Percentiles rank a stretch among this genome's conserved stretches.
Conservation (phyloP, 2,329 filamentous ascomycete genomes). For the Clarireedia paspali region DNA sequence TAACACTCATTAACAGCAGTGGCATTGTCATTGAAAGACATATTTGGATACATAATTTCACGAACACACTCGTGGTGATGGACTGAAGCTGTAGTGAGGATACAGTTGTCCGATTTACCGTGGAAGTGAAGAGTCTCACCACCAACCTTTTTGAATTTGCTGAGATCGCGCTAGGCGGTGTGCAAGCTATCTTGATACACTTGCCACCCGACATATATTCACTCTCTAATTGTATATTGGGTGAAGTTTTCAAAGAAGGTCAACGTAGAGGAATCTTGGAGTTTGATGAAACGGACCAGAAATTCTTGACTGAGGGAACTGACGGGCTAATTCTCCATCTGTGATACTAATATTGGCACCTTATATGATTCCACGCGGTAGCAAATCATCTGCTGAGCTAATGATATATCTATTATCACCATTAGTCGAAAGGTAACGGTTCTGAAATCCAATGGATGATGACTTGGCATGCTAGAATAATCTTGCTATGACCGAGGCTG, state of each 20-base stretch:
- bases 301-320: slow-evolving; percentile 30
- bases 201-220: slow-evolving; percentile 43
- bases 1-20: slow-evolving; percentile 44
- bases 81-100: slow-evolving; percentile 46
- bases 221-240: slow-evolving; percentile 47
- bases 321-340: slow-evolving; percentile 39
- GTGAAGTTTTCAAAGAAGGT: slow-evolving; percentile 40
- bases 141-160: slow-evolving; percentile 39
- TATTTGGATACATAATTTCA: slow-evolving; percentile 38
- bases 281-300: slow-evolving; percentile 36
- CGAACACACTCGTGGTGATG: slow-evolving; percentile 49
- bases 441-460: slow-evolving; percentile 21
- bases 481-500: too few relatives aligned
- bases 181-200: slow-evolving; percentile 44
- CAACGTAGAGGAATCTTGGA: slow-evolving; percentile 32
- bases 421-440: slow-evolving; percentile 35
- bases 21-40: slow-evolving; percentile 33
- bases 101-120: slow-evolving; percentile 45
- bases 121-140: slow-evolving; percentile 53
- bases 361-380: slow-evolving; percentile 36
- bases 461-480: too few relatives aligned
- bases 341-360: slow-evolving; percentile 41
- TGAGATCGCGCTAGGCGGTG: slow-evolving; percentile 46
- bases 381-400: slow-evolving; percentile 28
- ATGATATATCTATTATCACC: slow-evolving; percentile 41